Base-by-base conservation (phyloP, 257 asterid genomes). In the Verbena officinalis region DNA sequence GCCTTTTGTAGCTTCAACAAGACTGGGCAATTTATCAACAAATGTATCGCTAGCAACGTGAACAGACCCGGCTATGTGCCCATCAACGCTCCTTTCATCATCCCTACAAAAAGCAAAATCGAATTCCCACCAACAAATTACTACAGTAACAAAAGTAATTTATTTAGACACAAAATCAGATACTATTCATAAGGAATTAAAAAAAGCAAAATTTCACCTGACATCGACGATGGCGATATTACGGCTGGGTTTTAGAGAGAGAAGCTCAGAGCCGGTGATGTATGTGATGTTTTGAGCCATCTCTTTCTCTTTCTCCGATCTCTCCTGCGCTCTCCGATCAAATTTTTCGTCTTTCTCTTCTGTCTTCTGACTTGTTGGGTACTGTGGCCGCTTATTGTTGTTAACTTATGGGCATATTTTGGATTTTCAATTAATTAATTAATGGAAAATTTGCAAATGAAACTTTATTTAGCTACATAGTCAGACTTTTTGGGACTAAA, bases 31-130 rank as follows among this genome's bases (percentile, higher is more conserved):
- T 69, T 87, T 90, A 30, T 84, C 95, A 30, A 70, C 15, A 67
- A 93, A 93, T 2, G 85, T 75, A 46, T 84, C 96, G 71, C 94
- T 93, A 2, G 96, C 78, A 55, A 84, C 86, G 86, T 93, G 99
- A 52, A 93, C 82, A 5, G 99, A 93, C 6, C 96, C 99, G 19
- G 90, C 83, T 77, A 93, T 93, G 46, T 93, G 99, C 4, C 99
- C 97, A 80, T 93, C 99, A 42, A 22, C 74, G 76, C 88, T 87
- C 85, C 99, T 82, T 69, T 93, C 97, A 38, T 90, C 97, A 51
- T 90, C 99, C 77, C 99, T 93, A 44, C 15, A 34, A 20, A 53
- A 17, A 0, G n/a, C 62, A 51, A 16, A 30, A 52, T 64, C 48
- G 62, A 30, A 46, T 31, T 19, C 55, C 46, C 40, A 61, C 46